Conservation (phyloP, 208 protist genomes). For the Acanthamoeba castellanii region DNA sequence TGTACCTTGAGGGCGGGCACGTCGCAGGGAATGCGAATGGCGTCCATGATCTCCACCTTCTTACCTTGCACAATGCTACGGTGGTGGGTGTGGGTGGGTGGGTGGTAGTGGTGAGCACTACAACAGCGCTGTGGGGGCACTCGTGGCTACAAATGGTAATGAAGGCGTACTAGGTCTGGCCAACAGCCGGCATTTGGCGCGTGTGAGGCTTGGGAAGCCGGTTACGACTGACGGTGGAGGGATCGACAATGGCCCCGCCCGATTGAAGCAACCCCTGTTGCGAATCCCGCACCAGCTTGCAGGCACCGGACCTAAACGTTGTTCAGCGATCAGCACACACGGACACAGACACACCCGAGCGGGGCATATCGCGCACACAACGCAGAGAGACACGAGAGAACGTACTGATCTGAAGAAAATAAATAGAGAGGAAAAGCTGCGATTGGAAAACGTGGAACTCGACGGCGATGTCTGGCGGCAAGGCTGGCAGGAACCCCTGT, state of each 20-base stretch:
- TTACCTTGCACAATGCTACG: neutral
- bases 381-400: neutral
- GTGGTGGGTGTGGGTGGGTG: neutral
- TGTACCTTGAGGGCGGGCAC: neutral
- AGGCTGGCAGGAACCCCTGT: neutral
- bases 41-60: conserved; percentile 39
- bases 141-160: neutral
- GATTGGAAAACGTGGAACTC: conserved; percentile 5
- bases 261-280: neutral
- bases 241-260: neutral
- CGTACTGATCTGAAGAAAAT: conserved; percentile 26
- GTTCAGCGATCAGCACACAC: neutral
- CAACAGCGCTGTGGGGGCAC: neutral
- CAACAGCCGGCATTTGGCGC: neutral
- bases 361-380: neutral
- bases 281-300: neutral
- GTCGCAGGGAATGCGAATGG: neutral
- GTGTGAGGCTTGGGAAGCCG: neutral
- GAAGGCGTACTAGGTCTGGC: neutral
- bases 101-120: neutral
- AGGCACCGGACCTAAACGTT: neutral
- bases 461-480: neutral
- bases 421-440: conserved; percentile 13
- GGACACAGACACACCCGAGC: neutral
- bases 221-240: neutral